Evolutionary conservation across 345 rosid genomes (phyloP).

Genomic region (Fremontodendron californicum): DNA sequence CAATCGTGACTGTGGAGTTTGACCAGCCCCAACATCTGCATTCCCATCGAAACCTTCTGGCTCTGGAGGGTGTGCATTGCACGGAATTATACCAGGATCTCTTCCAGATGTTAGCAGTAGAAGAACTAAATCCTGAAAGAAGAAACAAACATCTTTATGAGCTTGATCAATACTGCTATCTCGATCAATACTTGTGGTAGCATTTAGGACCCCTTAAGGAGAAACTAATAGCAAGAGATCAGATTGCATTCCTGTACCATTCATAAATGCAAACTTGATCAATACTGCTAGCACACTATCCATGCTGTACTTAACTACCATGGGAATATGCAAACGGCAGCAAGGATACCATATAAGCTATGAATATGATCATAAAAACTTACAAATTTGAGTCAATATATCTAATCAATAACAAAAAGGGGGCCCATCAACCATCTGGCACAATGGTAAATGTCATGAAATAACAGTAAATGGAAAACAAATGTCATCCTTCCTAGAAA

Average conservation of each 20-base stretch:
- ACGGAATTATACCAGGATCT: conserved; percentile 95
- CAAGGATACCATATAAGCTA: background rate
- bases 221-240: background rate
- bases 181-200: too few relatives aligned
- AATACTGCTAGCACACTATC: background rate
- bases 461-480: background rate
- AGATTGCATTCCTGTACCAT: background rate
- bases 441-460: background rate
- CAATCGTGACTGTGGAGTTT: conserved; percentile 48
- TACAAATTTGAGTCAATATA: background rate
- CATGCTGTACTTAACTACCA: background rate
- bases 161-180: too few relatives aligned
- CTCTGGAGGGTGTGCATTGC: conserved; percentile 92
- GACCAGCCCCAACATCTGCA: background rate
- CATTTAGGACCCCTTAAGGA: background rate
- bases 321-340: background rate
- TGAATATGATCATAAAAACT: background rate
- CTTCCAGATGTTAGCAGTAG: conserved; percentile 90
- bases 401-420: background rate
- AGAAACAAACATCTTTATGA: conserved; percentile 10
- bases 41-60: conserved; percentile 65
- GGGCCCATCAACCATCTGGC: background rate
- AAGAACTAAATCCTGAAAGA: conserved; percentile 70
- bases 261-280: background rate
- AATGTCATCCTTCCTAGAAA: background rate